A percentile compares a stretch with the other conserved stretches of the same genome.
phyloP scores from a whole-genome alignment of 2,329 filamentous ascomycete species.

The Cytospora chrysosperma region DNA sequence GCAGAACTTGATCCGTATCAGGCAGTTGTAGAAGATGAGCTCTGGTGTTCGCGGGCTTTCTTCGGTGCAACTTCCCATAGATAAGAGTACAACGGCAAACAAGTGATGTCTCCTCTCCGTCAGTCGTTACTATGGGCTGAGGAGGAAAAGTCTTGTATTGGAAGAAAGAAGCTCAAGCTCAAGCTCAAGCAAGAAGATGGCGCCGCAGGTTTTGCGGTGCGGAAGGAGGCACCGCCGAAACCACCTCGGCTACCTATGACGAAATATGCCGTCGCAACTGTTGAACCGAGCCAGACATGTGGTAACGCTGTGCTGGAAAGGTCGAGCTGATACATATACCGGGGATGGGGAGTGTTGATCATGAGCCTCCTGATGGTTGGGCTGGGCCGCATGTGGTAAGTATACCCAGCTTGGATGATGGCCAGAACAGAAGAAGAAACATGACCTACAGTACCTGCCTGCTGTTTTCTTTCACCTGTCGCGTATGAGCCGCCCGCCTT shows the following conservation, averaged over 20 bases:
- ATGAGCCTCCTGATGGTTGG: neutral
- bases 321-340: neutral
- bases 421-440: neutral
- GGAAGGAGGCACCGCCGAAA: neutral
- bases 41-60: neutral
- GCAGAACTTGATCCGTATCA: slow-evolving; percentile 20
- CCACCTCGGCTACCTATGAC: neutral
- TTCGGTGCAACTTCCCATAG: neutral
- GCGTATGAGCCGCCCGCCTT: neutral
- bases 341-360: neutral
- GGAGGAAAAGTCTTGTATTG: neutral
- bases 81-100: slow-evolving; percentile 3
- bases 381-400: neutral
- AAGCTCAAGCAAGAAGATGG: too few species aligned
- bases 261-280: neutral
- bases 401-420: neutral
- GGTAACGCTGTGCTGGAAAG: neutral
- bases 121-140: neutral
- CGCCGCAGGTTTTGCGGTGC: neutral
- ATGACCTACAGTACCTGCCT: neutral
- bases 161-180: neutral
- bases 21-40: slow-evolving; percentile 12
- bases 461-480: neutral
- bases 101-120: neutral
- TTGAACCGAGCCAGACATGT: neutral